Evolutionary conservation across 1,139 yeast genomes (phyloP), one percentile per base, ranked within the genome.

Genomic region (Taphrina deformans): DNA sequence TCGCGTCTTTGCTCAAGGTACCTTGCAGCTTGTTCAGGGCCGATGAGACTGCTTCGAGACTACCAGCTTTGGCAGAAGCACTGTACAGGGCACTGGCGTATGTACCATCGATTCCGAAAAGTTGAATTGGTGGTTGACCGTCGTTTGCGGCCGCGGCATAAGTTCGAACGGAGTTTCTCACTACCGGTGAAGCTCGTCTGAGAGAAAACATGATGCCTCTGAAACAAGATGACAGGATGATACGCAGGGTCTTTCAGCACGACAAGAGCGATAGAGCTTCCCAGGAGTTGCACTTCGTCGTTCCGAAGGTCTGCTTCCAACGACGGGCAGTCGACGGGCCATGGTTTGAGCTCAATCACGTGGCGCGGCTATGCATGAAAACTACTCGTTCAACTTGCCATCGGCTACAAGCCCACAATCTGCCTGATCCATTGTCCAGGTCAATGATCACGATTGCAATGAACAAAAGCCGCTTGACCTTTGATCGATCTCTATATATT

Each of bases 71-170:
- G 71, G 87, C 87, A 66, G 98, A 88, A 40, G 99, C 98, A 67
- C 92, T 82, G 85, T 87, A 93, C 73, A 93, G 83, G 60, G 99
- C 97, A 69, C 90, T 84, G 73, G 65, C 59, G 44, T 53, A 61
- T 70, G 98, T 91, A 76, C 98, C 99, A 72, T 92, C 97, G 71
- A 93, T 80, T 70, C 99, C 99, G 75, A 85, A 92, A 77, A 93
- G 84, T 83, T 91, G 97, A 70, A 92, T 88, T 67, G 98, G 98
- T 68, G 96, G 95, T 24, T 51, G 62, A 10, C 46, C 66, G n/a
- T 33, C 48, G 21, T 55, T 62, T 12, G 62, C 58, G 31, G 58
- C 58, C n/a, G 67, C 65, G 35, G 65, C 62, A 16, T 59, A 59
- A 18, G 63, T 41, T 24, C 63, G 56, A 9, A 33, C 23, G 6